These are phyloP conservation scores for Ceratobasidium theobromae DNA, from an alignment of 1,284 basidiomycete genomes.

Conservation along the genomic window DNA sequence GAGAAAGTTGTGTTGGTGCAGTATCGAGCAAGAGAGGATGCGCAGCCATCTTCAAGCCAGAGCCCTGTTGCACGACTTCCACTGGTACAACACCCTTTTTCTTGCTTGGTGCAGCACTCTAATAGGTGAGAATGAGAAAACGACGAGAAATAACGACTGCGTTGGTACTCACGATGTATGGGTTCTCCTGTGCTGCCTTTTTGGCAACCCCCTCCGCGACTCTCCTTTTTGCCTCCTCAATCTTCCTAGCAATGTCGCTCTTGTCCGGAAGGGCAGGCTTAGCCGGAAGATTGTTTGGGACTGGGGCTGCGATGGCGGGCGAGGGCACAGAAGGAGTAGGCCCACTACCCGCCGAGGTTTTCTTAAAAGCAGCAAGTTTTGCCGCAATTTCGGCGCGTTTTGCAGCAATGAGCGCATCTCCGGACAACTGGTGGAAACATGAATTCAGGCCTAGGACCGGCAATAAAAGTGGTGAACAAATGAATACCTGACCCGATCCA, in stretches of 20 bases:
- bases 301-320: slow-evolving; percentile 34
- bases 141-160: slow-evolving; percentile 9
- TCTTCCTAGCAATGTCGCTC: slow-evolving; percentile 60
- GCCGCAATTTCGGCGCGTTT: slow-evolving; percentile 84
- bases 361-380: slow-evolving; percentile 76
- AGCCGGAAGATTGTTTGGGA: slow-evolving; percentile 45
- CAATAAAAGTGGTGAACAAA: slow-evolving; percentile 33
- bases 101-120: slow-evolving; percentile 53
- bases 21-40: slow-evolving; percentile 83
- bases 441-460: slow-evolving; percentile 22
- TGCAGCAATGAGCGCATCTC: slow-evolving; percentile 68
- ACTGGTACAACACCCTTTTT: slow-evolving; percentile 52
- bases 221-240: slow-evolving; percentile 76
- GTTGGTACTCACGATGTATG: slow-evolving; percentile 66
- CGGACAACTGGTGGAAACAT: slow-evolving; percentile 45
- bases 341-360: slow-evolving; percentile 47
- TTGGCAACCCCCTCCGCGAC: slow-evolving; percentile 78
- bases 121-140: slow-evolving; percentile 33
- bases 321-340: slow-evolving; percentile 43
- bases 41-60: slow-evolving; percentile 84
- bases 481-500: slow-evolving; percentile 40
- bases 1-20: slow-evolving; percentile 54
- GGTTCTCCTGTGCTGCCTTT: slow-evolving; percentile 71
- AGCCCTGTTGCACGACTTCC: slow-evolving; percentile 71
- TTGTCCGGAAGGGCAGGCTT: slow-evolving; percentile 46